Evolutionary conservation across 495 filamentous ascomycete genomes (phyloP).

Genomic region (Rostrohypoxylon terebratum): DNA sequence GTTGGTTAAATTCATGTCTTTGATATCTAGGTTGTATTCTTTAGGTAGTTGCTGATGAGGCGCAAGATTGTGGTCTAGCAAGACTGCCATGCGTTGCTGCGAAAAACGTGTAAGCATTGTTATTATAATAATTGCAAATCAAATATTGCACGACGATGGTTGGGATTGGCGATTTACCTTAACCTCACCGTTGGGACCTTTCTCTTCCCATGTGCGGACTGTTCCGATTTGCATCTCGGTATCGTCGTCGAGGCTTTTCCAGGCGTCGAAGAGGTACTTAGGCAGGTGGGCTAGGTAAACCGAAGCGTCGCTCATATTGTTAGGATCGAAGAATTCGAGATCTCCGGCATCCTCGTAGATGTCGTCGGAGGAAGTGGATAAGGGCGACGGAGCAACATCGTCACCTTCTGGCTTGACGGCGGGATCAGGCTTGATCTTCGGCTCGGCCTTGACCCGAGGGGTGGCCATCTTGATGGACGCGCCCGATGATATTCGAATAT

Average conservation of each 20-base stretch:
- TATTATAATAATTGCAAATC: no score
- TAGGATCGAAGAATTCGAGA: constrained; percentile 74
- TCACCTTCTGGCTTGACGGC: constrained; percentile 78
- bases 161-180: constrained; percentile 56
- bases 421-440: constrained; percentile 45
- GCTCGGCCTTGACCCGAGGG: constrained; percentile 44
- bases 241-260: constrained; percentile 64
- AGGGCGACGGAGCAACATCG: constrained; percentile 58
- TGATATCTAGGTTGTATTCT: constrained; percentile 82
- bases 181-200: constrained; percentile 61
- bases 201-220: constrained; percentile 70
- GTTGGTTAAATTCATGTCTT: constrained; percentile 73
- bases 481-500: constrained; percentile 10
- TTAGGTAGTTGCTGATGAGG: constrained; percentile 77
- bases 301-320: constrained; percentile 54
- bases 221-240: constrained; percentile 77
- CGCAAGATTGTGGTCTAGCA: constrained; percentile 60
- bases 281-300: constrained; percentile 84
- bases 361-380: constrained; percentile 77
- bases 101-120: constrained; percentile 14
- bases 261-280: constrained; percentile 79
- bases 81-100: constrained; percentile 57
- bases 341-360: constrained; percentile 91
- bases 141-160: background rate
- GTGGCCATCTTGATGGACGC: constrained; percentile 40